Conservation (phyloP, 1,284 basidiomycete species). For the Naganishia sp. region DNA sequence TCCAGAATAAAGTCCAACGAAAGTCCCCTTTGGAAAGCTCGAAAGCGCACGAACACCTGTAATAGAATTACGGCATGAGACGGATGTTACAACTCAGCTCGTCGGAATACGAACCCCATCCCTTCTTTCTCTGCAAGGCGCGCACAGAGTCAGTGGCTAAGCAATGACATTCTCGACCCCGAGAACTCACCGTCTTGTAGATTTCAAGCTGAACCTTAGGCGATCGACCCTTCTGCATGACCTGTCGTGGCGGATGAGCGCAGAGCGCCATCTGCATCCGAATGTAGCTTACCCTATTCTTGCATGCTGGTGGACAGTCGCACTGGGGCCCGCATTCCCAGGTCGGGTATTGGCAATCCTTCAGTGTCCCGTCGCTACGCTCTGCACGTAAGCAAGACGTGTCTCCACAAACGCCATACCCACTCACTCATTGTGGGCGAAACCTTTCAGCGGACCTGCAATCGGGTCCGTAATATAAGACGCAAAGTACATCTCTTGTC, state of each 20-base stretch:
- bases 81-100: not conserved
- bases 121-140: constrained; percentile 58
- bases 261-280: not conserved
- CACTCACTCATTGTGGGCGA: constrained; percentile 62
- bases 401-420: not conserved
- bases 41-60: constrained; percentile 68
- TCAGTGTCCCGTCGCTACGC: constrained; percentile 58
- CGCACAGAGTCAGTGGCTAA: not conserved
- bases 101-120: constrained; percentile 66
- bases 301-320: constrained; percentile 74
- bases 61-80: constrained; percentile 6
- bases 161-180: not conserved
- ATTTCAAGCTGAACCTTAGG: constrained; percentile 65
- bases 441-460: constrained; percentile 56
- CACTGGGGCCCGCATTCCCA: constrained; percentile 86
- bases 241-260: constrained; percentile 55
- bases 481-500: constrained; percentile 59
- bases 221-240: constrained; percentile 76
- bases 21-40: constrained; percentile 68
- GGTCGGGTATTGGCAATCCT: constrained; percentile 63
- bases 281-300: constrained; percentile 66
- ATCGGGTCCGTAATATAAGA: constrained; percentile 20
- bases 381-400: not conserved
- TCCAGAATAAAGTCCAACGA: constrained; percentile 80
- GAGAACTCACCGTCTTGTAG: constrained; percentile 56